Evolutionary conservation across 768 basidiomycete genomes (phyloP).

Genomic region (Rhodotorula taiwanensis): DNA sequence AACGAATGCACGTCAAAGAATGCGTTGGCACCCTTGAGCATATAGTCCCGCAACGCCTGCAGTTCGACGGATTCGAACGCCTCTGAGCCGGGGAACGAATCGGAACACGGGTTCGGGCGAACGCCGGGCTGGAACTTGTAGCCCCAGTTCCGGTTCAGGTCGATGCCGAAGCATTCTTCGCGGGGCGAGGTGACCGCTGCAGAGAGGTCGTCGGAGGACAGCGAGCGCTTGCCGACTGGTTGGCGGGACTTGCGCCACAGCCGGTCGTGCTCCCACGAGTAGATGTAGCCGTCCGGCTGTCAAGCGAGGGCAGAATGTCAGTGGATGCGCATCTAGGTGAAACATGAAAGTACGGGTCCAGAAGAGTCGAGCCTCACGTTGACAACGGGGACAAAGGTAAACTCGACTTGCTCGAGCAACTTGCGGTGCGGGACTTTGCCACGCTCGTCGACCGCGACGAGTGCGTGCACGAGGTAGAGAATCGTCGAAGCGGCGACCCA

Average conservation of each 20-base stretch:
- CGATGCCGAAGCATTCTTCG: slow-evolving; percentile 57
- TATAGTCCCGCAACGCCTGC: slow-evolving; percentile 65
- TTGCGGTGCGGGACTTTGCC: slow-evolving; percentile 48
- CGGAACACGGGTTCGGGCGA: slow-evolving; percentile 56
- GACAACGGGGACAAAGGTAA: slow-evolving; percentile 59
- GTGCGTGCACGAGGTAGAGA: slow-evolving; percentile 64
- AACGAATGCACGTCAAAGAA: slow-evolving; percentile 75
- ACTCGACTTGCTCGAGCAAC: slow-evolving; percentile 48
- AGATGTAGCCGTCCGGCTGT: slow-evolving; percentile 51
- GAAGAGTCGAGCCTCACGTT: slow-evolving; percentile 1
- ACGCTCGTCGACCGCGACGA: slow-evolving; percentile 55
- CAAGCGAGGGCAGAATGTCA: no score
- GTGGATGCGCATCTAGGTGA: no score
- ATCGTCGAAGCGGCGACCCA: slow-evolving; percentile 74
- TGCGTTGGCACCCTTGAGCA: slow-evolving; percentile 50
- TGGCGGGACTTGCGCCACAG: slow-evolving; percentile 68
- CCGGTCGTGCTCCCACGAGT: slow-evolving; percentile 64
- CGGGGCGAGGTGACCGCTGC: neutral
- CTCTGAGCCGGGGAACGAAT: slow-evolving; percentile 66
- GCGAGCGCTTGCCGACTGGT: slow-evolving; percentile 48
- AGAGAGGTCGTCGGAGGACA: no score
- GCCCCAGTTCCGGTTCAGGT: slow-evolving; percentile 70
- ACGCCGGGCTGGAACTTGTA: slow-evolving; percentile 42
- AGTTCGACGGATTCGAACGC: slow-evolving; percentile 71
- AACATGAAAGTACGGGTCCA: neutral